These are phyloP conservation scores for Metrosideros polymorpha DNA, from an alignment of 441 rosid genomes.

Conservation along the genomic window DNA sequence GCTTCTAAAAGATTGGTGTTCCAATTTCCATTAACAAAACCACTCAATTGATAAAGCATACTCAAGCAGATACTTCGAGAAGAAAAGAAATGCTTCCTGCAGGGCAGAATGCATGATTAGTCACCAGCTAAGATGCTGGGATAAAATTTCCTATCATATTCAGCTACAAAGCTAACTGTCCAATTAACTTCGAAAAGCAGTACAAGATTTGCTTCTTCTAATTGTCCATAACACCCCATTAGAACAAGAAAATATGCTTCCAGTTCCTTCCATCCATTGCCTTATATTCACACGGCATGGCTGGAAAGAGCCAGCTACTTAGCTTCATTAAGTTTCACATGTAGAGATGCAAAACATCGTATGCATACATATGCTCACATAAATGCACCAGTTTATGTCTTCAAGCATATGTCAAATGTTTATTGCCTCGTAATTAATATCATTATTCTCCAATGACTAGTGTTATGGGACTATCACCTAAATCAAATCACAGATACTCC, in stretches of 20 bases:
- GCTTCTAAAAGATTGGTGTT: background rate
- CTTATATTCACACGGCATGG: background rate
- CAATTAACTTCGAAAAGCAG: background rate
- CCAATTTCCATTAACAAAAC: background rate
- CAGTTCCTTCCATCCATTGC: background rate
- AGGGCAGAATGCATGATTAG: background rate
- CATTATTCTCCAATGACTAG: background rate
- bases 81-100: background rate
- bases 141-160: background rate
- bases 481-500: background rate
- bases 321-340: background rate
- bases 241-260: background rate
- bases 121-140: background rate
- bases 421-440: background rate
- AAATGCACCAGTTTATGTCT: background rate
- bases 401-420: background rate
- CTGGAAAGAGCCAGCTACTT: background rate
- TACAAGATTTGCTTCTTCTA: background rate
- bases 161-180: background rate
- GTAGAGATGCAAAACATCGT: background rate
- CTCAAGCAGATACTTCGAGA: background rate
- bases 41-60: background rate
- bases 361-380: background rate
- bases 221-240: background rate
- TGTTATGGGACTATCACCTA: background rate